Evolutionary conservation across 495 filamentous ascomycete species (phyloP).

Genomic region (Daldinia decipiens): DNA sequence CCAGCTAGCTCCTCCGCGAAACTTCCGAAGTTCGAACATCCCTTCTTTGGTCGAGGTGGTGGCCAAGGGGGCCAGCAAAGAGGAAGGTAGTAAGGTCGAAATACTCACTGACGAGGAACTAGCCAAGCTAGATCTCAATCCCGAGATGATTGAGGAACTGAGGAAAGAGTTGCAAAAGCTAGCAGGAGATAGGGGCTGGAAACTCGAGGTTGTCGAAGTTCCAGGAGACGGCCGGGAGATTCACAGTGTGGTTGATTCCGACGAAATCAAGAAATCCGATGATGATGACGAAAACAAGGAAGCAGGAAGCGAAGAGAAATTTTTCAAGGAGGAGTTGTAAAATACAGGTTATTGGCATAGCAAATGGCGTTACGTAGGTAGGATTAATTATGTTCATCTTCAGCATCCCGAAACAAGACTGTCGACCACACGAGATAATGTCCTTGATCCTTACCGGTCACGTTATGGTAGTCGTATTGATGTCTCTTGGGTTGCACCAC

Average conservation of each 20-base stretch:
- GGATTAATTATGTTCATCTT: constrained; percentile 24
- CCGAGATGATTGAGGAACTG: constrained; percentile 71
- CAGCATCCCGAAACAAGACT: background rate
- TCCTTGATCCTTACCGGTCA: background rate
- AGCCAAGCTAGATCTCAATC: constrained; percentile 74
- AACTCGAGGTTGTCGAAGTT: constrained; percentile 61
- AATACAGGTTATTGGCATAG: constrained; percentile 25
- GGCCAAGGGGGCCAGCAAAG: constrained; percentile 54
- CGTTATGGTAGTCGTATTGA: background rate
- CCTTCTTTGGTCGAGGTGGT: constrained; percentile 49
- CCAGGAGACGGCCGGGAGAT: constrained; percentile 54
- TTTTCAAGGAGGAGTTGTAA: constrained; percentile 61
- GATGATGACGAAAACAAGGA: constrained; percentile 47
- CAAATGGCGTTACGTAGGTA: constrained; percentile 38
- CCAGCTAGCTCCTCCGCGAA: constrained; percentile 52
- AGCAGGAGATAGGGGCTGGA: constrained; percentile 66
- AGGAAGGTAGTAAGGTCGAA: constrained; percentile 65
- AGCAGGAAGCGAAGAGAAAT: constrained; percentile 57
- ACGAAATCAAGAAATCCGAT: constrained; percentile 55
- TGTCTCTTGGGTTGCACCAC: background rate
- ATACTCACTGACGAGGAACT: constrained; percentile 69
- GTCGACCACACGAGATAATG: background rate
- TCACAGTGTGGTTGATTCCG: constrained; percentile 56
- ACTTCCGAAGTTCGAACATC: constrained; percentile 40
- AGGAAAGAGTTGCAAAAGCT: constrained; percentile 64